A percentile compares a stretch with the other conserved stretches of the same genome.
These are phyloP conservation scores for Parasarocladium wereldwijsianum DNA, from an alignment of 2,329 filamentous ascomycete species.

Conservation along the genomic window DNA sequence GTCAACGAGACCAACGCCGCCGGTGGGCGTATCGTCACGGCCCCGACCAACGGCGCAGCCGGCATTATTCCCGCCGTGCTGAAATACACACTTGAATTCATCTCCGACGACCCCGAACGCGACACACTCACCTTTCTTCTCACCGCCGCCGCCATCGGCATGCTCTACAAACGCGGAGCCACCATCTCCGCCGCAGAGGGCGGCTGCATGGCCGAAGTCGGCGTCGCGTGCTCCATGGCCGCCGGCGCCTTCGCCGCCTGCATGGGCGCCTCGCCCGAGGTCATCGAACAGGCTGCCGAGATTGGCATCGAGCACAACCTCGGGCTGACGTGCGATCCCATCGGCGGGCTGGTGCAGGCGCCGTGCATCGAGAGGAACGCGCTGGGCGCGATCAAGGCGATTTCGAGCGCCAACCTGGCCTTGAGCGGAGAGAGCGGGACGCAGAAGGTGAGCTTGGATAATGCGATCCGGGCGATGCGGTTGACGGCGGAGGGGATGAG, in stretches of 20 bases:
- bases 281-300: conserved; percentile 34
- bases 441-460: conserved; percentile 33
- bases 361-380: conserved; percentile 37
- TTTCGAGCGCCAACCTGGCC: conserved; percentile 33
- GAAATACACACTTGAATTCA: conserved; percentile 33
- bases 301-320: conserved; percentile 39
- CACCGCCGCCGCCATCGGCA: conserved; percentile 33
- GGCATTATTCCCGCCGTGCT: conserved; percentile 36
- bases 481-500: conserved; percentile 35
- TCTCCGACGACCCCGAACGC: conserved; percentile 33
- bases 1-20: conserved; percentile 39
- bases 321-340: conserved; percentile 34
- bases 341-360: conserved; percentile 33
- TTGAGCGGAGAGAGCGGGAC: conserved; percentile 28
- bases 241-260: conserved; percentile 34
- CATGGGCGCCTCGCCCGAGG: conserved; percentile 34
- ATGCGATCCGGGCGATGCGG: conserved; percentile 34
- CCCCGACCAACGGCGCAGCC: conserved; percentile 34
- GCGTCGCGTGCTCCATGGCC: conserved; percentile 36
- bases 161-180: conserved; percentile 37
- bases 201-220: conserved; percentile 38
- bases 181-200: conserved; percentile 36
- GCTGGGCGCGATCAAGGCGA: conserved; percentile 33
- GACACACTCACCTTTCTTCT: conserved; percentile 33
- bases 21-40: conserved; percentile 34